Evolutionary conservation across 2,329 filamentous ascomycete genomes (phyloP), one percentile per base, ranked within the genome.

Genomic region (Aspergillus sp.): DNA sequence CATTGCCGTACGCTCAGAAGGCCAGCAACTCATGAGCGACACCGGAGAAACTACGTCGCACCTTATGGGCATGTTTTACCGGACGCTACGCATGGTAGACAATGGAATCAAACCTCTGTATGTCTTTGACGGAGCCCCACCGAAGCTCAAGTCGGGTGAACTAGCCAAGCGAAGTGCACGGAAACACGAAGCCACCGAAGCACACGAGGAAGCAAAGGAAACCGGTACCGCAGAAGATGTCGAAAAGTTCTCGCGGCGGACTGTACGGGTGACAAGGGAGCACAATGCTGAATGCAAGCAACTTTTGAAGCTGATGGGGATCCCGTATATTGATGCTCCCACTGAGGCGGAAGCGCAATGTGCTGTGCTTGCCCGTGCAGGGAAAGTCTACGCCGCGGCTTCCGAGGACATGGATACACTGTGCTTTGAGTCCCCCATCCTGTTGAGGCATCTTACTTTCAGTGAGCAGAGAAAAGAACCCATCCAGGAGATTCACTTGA

Each of bases 21-120:
- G 95, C 67, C 91, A 99, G 75, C 92, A 97, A 77, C 88, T 99
- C 68, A 98, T 88, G 84, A 96, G 89, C 76, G 95, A 99, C 70
- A 89, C 88, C 52, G 95, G 95, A 70, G 92, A 98, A 76, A 99
- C 95, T 2, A 99, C 95, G 1, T 99, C 95, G 17, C 95, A 99
- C 75, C 81, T 99, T 15, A 98, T 99, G 93, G 95, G 95, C 71
- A 93, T 99, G 87, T 99, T 99, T 81, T 99, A 99, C 82, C 93
- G 95, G 68, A 99, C 95, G 2, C 83, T 99, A 6, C 92, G 95
- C 68, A 98, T 99, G 80, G 91, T 98, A 70, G 95, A 99, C 78
- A 98, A 97, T 69, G 95, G 95, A 57, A 98, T 99, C 80, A 99
- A 99, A 74, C 95, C 95, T 1, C 85, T 99, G 65, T 99, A 96